Evolutionary conservation across 768 basidiomycete genomes (phyloP).

Genomic region (Pulveroboletus sp.): DNA sequence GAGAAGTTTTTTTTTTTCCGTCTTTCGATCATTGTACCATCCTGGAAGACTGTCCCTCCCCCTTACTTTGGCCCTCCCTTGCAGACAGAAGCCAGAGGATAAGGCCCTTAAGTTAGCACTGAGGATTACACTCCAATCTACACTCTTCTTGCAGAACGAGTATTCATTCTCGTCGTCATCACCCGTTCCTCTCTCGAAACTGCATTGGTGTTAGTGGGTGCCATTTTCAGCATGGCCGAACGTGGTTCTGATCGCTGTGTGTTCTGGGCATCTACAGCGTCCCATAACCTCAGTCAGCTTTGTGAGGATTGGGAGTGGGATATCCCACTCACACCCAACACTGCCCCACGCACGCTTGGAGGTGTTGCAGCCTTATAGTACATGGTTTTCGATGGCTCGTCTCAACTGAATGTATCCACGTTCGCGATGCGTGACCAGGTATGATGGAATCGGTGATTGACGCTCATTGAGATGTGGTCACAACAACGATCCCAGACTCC

Average conservation of each 20-base stretch:
- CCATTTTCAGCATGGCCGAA: slow-evolving; percentile 15
- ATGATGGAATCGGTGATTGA: no score
- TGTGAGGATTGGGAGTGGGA: slow-evolving; percentile 17
- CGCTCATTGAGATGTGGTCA: no score
- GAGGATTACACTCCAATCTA: slow-evolving; percentile 5
- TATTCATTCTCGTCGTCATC: background rate
- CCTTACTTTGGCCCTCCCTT: slow-evolving; percentile 8
- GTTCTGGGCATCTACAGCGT: slow-evolving; percentile 5
- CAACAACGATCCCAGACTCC: no score
- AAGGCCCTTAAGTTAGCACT: slow-evolving; percentile 6
- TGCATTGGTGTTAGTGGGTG: slow-evolving; percentile 8
- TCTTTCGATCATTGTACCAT: slow-evolving; percentile 17
- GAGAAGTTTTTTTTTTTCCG: slow-evolving; percentile 4
- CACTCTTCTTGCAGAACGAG: slow-evolving; percentile 13
- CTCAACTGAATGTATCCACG: no score
- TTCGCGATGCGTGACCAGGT: no score
- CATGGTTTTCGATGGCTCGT: no score
- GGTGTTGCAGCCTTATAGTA: slow-evolving; percentile 1
- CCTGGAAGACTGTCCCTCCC: slow-evolving; percentile 16
- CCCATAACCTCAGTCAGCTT: slow-evolving; percentile 3
- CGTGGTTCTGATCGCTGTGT: slow-evolving; percentile 6
- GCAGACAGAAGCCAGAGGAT: slow-evolving; percentile 14
- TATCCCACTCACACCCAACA: slow-evolving; percentile 16
- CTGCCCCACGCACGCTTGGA: slow-evolving; percentile 2
- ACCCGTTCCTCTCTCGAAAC: slow-evolving; percentile 12